phyloP scores from a whole-genome alignment of 768 basidiomycete genomes.

The Phanerochaete carnosa region DNA sequence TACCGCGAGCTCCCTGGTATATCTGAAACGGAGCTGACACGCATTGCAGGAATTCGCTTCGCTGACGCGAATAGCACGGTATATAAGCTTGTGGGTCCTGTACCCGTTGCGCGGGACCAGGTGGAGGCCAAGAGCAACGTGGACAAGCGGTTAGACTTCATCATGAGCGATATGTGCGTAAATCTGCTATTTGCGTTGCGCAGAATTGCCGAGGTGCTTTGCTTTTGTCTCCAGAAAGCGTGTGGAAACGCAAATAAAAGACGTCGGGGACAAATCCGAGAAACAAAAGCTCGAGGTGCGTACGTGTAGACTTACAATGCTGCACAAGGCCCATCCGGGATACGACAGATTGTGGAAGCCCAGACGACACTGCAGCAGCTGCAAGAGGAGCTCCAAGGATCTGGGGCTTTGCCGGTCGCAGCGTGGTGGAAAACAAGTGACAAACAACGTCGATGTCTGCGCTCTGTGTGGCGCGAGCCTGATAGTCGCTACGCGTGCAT shows the following conservation, averaged over 20 bases:
- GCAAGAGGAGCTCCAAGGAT: conserved; percentile 1
- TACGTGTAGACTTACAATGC: background rate
- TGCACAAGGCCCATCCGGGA: background rate
- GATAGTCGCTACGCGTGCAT: no score
- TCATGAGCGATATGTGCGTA: conserved; percentile 82
- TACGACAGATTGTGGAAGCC: conserved; percentile 3
- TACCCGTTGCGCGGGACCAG: conserved; percentile 87
- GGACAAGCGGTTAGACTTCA: conserved; percentile 87
- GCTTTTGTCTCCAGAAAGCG: conserved; percentile 50
- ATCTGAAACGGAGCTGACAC: background rate
- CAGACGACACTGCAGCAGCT: conserved; percentile 8
- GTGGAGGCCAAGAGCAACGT: conserved; percentile 85
- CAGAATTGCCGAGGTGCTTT: background rate
- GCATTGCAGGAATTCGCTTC: conserved; percentile 70
- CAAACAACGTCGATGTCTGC: background rate
- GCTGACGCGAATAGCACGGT: conserved; percentile 72
- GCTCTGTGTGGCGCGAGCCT: background rate
- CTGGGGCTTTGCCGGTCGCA: background rate
- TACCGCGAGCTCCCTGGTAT: no score
- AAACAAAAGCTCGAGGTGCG: conserved; percentile 80
- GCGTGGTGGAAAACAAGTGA: background rate
- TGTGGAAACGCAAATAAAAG: conserved; percentile 79
- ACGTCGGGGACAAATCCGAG: conserved; percentile 71
- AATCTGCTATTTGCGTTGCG: background rate
- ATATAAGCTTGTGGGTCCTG: conserved; percentile 90